phyloP scores from a whole-genome alignment of 176 grass and related monocot species.

The Panicum miliaceum region DNA sequence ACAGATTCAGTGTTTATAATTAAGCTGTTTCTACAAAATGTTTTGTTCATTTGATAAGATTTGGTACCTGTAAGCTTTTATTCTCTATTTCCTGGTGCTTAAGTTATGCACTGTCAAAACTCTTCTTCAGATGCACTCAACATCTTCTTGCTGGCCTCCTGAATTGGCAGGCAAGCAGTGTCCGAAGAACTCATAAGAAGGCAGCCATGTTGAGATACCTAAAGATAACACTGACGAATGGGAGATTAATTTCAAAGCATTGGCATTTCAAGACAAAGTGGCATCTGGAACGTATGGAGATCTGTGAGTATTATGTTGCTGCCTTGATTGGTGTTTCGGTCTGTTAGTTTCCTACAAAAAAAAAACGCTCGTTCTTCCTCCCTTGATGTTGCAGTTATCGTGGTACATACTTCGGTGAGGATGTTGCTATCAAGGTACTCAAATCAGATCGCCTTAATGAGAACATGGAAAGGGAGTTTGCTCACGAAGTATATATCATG shows the following conservation, averaged over 20 bases:
- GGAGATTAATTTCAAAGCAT: constrained; percentile 65
- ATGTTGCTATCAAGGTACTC: constrained; percentile 82
- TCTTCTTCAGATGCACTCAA: constrained; percentile 46
- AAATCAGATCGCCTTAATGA: constrained; percentile 66
- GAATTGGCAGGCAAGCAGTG: constrained; percentile 35
- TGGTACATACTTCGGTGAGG: constrained; percentile 72
- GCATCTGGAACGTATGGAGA: constrained; percentile 82
- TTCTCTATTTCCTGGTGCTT: constrained; percentile 1
- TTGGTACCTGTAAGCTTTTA: not conserved
- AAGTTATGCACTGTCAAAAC: constrained; percentile 7
- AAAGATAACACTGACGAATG: constrained; percentile 71
- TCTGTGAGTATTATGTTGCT: constrained; percentile 61
- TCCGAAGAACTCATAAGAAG: constrained; percentile 13
- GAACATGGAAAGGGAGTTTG: constrained; percentile 78
- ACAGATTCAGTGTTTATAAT: not conserved
- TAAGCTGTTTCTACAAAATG: not conserved
- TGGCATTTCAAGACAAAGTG: constrained; percentile 65
- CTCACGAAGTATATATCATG: constrained; percentile 79
- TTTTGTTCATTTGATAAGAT: constrained; percentile 19
- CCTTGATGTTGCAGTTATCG: constrained; percentile 52
- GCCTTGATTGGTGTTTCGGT: not conserved
- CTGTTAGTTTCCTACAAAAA: not conserved
- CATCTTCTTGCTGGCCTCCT: constrained; percentile 53
- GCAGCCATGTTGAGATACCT: constrained; percentile 62
- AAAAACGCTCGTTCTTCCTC: not conserved